Evolutionary conservation across 495 filamentous ascomycete species (phyloP).

Genomic region (Penicillium herquei): DNA sequence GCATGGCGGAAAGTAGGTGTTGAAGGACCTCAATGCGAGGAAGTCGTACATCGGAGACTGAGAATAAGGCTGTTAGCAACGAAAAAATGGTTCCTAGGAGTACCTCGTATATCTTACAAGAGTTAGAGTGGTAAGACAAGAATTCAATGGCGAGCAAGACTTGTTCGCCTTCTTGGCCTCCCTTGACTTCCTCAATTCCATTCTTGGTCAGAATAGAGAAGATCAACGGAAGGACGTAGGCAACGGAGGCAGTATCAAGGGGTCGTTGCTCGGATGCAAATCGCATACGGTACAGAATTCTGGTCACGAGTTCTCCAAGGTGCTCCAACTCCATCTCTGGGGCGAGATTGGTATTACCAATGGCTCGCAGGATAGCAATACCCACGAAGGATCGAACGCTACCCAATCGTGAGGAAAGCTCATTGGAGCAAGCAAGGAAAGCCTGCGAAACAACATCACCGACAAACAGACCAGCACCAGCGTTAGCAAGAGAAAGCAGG

Average conservation of each 20-base stretch:
- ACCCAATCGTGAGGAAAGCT: conserved; percentile 73
- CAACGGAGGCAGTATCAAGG: conserved; percentile 80
- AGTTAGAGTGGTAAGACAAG: conserved; percentile 78
- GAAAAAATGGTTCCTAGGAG: background rate
- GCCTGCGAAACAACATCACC: conserved; percentile 75
- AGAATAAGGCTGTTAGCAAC: background rate
- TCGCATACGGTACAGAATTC: conserved; percentile 85
- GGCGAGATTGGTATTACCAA: conserved; percentile 69
- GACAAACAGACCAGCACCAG: conserved; percentile 76
- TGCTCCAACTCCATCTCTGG: conserved; percentile 72
- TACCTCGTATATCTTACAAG: conserved; percentile 27
- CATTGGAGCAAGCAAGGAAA: conserved; percentile 73
- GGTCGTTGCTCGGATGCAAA: conserved; percentile 90
- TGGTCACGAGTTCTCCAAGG: conserved; percentile 80
- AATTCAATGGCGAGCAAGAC: conserved; percentile 89
- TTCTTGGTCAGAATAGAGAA: conserved; percentile 72
- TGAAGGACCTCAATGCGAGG: conserved; percentile 71
- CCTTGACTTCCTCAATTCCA: conserved; percentile 64
- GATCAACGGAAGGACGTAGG: conserved; percentile 81
- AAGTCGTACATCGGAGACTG: conserved; percentile 61
- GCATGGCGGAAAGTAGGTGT: conserved; percentile 76
- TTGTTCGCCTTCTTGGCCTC: conserved; percentile 79
- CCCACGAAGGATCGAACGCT: conserved; percentile 77
- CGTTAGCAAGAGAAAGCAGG: conserved; percentile 67
- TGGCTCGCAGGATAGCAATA: conserved; percentile 75